phyloP scores from a whole-genome alignment of 768 basidiomycete genomes.

The Mycena sanguinolenta region DNA sequence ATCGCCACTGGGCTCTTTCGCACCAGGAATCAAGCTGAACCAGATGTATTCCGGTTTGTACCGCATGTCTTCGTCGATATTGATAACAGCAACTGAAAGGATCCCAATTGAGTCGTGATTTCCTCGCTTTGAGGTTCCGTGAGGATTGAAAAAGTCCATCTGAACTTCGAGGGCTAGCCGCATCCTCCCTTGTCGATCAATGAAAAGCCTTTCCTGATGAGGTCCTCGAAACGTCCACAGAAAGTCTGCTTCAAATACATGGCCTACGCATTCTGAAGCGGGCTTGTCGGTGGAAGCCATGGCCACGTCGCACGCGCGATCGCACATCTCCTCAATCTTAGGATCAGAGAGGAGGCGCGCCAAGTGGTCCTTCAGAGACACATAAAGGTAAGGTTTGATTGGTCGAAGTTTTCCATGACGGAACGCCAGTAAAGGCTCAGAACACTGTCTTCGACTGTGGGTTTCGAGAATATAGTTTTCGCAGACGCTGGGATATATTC shows the following conservation, averaged over 20 bases:
- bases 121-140: constrained; percentile 43
- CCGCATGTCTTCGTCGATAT: constrained; percentile 44
- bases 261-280: constrained; percentile 8
- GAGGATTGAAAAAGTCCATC: constrained; percentile 52
- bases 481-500: constrained; percentile 21
- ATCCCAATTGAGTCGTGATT: constrained; percentile 47
- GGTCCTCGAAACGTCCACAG: constrained; percentile 43
- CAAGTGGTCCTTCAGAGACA: constrained; percentile 37
- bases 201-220: constrained; percentile 29
- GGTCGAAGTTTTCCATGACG: constrained; percentile 21
- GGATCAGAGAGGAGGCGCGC: constrained; percentile 31
- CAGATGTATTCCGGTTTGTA: constrained; percentile 49
- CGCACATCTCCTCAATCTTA: constrained; percentile 26
- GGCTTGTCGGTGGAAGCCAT: constrained; percentile 4
- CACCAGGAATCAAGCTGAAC: constrained; percentile 48
- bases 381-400: constrained; percentile 32
- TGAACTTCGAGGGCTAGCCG: constrained; percentile 44
- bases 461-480: constrained; percentile 8
- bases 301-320: constrained; percentile 31
- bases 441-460: background rate
- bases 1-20: constrained; percentile 39
- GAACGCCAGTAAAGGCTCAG: background rate
- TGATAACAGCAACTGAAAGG: constrained; percentile 49
- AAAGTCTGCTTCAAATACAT: constrained; percentile 41
- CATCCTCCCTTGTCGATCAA: constrained; percentile 31